phyloP scores from a whole-genome alignment of 2,329 filamentous ascomycete genomes.

The Aureobasidium sp. region DNA sequence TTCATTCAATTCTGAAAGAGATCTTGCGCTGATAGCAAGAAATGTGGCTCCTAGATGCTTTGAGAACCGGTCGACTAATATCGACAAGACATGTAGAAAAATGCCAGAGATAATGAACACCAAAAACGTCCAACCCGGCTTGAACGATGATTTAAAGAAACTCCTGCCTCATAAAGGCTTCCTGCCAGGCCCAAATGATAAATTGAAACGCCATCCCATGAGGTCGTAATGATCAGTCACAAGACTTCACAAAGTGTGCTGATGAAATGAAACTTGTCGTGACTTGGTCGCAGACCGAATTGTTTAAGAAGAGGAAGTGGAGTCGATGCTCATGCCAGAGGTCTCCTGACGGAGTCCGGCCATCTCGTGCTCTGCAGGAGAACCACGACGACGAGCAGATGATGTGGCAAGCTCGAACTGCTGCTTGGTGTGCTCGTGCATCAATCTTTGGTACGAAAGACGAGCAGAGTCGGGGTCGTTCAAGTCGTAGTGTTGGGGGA shows the following conservation, averaged over 20 bases:
- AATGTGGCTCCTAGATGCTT: not conserved
- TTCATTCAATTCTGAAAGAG: not conserved
- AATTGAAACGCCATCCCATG: not conserved
- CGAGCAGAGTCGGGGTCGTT: constrained; percentile 34
- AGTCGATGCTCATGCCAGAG: constrained; percentile 23
- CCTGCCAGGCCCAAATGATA: not conserved
- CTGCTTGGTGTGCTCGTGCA: constrained; percentile 44
- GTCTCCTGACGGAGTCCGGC: constrained; percentile 20
- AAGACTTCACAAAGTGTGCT: not conserved
- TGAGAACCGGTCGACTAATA: not conserved
- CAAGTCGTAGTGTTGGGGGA: constrained; percentile 36
- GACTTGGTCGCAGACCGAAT: not conserved
- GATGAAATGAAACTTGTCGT: not conserved
- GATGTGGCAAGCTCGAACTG: constrained; percentile 39
- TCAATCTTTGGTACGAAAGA: constrained; percentile 38
- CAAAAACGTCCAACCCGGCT: not conserved
- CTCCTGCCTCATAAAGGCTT: not conserved
- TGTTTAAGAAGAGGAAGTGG: constrained; percentile 18
- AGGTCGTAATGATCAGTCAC: not conserved
- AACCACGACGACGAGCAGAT: constrained; percentile 36
- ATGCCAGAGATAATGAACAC: not conserved
- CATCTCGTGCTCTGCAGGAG: constrained; percentile 18
- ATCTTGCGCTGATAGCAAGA: constrained; percentile 3
- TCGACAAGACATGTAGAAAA: not conserved
- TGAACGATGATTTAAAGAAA: not conserved